Evolutionary conservation across 345 rosid species (phyloP), one percentile per base, ranked within the genome.

Genomic region (Orychophragmus violaceus): DNA sequence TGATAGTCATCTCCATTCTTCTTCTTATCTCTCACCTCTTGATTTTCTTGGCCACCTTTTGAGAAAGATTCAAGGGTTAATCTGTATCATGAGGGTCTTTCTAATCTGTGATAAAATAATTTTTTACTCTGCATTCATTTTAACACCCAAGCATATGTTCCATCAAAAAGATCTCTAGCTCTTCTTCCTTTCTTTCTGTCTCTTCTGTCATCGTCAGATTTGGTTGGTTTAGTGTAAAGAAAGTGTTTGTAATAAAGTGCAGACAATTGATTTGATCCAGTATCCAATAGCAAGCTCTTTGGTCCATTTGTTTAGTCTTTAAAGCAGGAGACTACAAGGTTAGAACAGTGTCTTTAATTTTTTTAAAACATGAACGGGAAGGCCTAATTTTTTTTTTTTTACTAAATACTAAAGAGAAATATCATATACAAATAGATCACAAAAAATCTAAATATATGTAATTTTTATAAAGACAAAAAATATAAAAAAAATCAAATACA

Each of bases 31-130:
- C 83, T 57, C 95, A 88, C 30, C 36, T 88, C 14, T 61, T 77
- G 17, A 46, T 90, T 25, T 90, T 90, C 71, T 19, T 84, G 46
- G 81, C 79, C n/a, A 70, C 85, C 11, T 82, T 83, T 72, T 84
- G 85, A 88, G 80, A 79, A 78, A 70, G 73, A 6, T 54, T 72
- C 54, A 65, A 36, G 22, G 74, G 68, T 17, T 41, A 72, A 8
- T 3, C 2, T 5, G 17, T 16, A 35, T 37, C 54, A 44, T 44
- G 57, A 32, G 39, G 12, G 13, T 64, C 11, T 11, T 25, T 33
- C 30, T 44, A 18, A 23, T 29, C 68, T 6, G 18, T 54, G 70
- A 71, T 72, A 14, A 56, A 72, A 72, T 65, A 65, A 58, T 65
- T 3, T 65, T 50, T 72, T 41, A n/a, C 27, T 71, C 39, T 45